Evolutionary conservation across 768 basidiomycete genomes (phyloP), one percentile per base, ranked within the genome.

Genomic region (Mycena vulgaris): DNA sequence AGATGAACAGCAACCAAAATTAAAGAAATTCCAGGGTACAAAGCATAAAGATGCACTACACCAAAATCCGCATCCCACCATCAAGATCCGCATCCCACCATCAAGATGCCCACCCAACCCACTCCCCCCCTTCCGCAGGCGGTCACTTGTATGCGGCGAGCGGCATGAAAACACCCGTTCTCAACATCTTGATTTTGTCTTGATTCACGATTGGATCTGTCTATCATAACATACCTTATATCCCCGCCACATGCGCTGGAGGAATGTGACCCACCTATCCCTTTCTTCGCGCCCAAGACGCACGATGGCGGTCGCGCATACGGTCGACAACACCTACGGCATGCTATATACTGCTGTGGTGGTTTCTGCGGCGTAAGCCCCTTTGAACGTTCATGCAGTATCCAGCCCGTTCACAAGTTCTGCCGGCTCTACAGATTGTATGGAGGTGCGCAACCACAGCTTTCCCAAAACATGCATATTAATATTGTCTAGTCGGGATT

Each of bases 291-390:
- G 35, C 35, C 35, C 6, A 37, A 37, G 35, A 37, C 35, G 35
- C 35, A 37, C 35, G 35, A 64, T 69, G 63, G 48, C 37, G 5
- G 35, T 37, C 6, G 35, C 35, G 35, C 3, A 11, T 17, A 65
- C 69, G 21, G 23, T 70, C n/a, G 64, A 71, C 64, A 61, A 71
- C 40, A 71, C 69, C 33, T 71, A 71, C 23, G 69, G 69, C 7
- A 19, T 71, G 23, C 45, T 71, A 10, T 71, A 35, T 28, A 39
- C 66, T 13, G 64, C 64, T 33, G 52, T 57, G 7, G 35, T 71
- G 0, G 37, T 66, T 11, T 71, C 69, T 39, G 14, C 64, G 8
- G 51, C 45, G 69, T 71, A 28, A 21, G 59, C 49, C 35, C 19
- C 14, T 31, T 52, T 37, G 35, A 37, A 37, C 35, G 35, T 37